Evolutionary conservation across 1,139 yeast genomes (phyloP), one percentile per base, ranked within the genome.

Genomic region (Zygotorulaspora mrakii): DNA sequence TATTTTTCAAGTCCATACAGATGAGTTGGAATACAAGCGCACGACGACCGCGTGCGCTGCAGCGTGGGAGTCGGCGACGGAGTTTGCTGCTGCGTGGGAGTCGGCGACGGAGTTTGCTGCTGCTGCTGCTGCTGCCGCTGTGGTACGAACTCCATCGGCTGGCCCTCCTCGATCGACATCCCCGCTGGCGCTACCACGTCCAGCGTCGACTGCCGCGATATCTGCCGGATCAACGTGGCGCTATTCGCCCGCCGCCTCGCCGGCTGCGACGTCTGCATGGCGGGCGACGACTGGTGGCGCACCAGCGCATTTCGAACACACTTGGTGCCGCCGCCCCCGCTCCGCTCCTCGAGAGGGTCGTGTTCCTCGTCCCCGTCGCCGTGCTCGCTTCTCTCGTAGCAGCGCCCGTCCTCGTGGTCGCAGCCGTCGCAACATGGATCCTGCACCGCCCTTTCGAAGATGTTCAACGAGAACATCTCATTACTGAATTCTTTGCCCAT

Each of bases 11-110:
- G 38, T 12, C 60, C 57, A 38, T 53, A 57, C 7, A 58, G 37
- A 31, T 58, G 62, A 2, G 60, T 47, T n/a, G 62, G 62, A 21
- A 58, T 58, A 7, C 52, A 55, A n/a, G 40, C 40, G 14, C 43
- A 43, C n/a, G 53, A 49, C 21, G 40, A 31, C 11, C 42, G 16
- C 3, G 40, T 29, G 21, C 32, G 37, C 20, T 29, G 30, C 2
- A 16, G 26, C 8, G 22, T 6, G 8, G 22, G 22, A 20, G 6
- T 6, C 9, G 6, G 22, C 9, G 22, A 9, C 22, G 22, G 9
- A n/a, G 40, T 29, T 17, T 30, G 37, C 20, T 29, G 30, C 2
- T 11, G 26, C 8, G 22, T 6, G 8, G 22, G 22, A 20, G 6
- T 6, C 22, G 6, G 22, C 9, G 9, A 9, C 22, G 22, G 8